Conservation (phyloP, 2,329 filamentous ascomycete genomes). For the Plectosphaerella sp. region DNA sequence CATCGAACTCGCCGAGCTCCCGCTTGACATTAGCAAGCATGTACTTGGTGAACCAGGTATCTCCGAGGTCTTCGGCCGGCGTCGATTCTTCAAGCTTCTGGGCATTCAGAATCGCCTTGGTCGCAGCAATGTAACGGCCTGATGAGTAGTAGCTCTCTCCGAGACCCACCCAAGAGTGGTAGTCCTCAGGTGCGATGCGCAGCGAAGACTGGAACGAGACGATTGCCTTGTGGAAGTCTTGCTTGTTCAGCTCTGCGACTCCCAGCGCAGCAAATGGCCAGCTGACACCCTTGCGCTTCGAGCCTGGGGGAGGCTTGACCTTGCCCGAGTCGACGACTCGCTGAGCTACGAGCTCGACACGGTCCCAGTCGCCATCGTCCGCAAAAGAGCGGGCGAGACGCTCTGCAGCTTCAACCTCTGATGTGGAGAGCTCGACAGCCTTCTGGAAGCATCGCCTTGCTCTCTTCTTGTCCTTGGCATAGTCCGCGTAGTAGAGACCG, state of each 20-base stretch:
- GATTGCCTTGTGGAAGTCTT: slow-evolving; percentile 84
- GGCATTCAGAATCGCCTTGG: slow-evolving; percentile 83
- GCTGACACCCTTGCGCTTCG: slow-evolving; percentile 86
- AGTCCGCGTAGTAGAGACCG: slow-evolving; percentile 87
- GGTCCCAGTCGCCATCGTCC: slow-evolving; percentile 89
- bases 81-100: slow-evolving; percentile 64
- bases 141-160: slow-evolving; percentile 98
- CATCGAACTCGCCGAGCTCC: slow-evolving; percentile 85
- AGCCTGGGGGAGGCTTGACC: slow-evolving; percentile 83
- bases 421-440: slow-evolving; percentile 85
- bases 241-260: slow-evolving; percentile 90
- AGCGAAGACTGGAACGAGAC: slow-evolving; percentile 89
- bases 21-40: slow-evolving; percentile 94
- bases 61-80: slow-evolving; percentile 37
- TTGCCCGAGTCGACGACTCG: slow-evolving; percentile 93
- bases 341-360: slow-evolving; percentile 88
- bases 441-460: slow-evolving; percentile 94
- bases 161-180: slow-evolving; percentile 92
- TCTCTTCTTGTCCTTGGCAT: slow-evolving; percentile 79
- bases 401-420: slow-evolving; percentile 83
- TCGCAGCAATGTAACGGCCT: slow-evolving; percentile 88
- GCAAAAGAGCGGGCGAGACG: slow-evolving; percentile 82
- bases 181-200: slow-evolving; percentile 77
- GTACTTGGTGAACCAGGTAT: slow-evolving; percentile 93
- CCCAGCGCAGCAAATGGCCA: slow-evolving; percentile 95